Conservation (phyloP, 2,329 filamentous ascomycete genomes). For the Penicillium occitanis region DNA sequence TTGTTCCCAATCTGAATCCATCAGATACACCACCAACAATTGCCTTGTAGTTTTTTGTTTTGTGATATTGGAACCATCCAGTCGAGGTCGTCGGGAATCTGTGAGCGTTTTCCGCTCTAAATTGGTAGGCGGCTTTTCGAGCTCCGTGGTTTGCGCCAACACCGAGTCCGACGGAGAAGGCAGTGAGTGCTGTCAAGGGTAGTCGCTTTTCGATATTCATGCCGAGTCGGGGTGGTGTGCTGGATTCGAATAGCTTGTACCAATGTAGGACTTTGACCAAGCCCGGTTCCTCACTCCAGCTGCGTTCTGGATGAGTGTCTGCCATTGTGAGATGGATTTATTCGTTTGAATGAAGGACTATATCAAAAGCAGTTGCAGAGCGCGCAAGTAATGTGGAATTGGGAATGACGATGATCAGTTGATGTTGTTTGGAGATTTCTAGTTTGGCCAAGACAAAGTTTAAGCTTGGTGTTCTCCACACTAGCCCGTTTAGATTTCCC, state of each 20-base stretch:
- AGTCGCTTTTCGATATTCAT: slow-evolving; percentile 66
- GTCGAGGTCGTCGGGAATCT: slow-evolving; percentile 77
- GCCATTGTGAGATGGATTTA: slow-evolving; percentile 3
- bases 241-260: slow-evolving; percentile 41
- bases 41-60: slow-evolving; percentile 91
- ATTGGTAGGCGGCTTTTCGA: slow-evolving; percentile 73
- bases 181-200: slow-evolving; percentile 61
- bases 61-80: slow-evolving; percentile 99
- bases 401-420: neutral
- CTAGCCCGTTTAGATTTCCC: neutral
- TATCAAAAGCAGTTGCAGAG: neutral
- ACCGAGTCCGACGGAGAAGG: slow-evolving; percentile 66
- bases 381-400: neutral
- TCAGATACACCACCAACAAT: slow-evolving; percentile 76
- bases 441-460: neutral
- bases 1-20: slow-evolving; percentile 70
- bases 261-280: slow-evolving; percentile 35
- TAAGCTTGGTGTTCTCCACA: slow-evolving; percentile 10
- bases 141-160: slow-evolving; percentile 73
- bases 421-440: neutral
- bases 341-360: neutral
- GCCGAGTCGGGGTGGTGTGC: slow-evolving; percentile 52
- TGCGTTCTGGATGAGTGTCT: slow-evolving; percentile 19
- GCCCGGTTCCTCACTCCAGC: slow-evolving; percentile 24
- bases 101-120: slow-evolving; percentile 95